Evolutionary conservation across 2,329 filamentous ascomycete species (phyloP), one percentile per base, ranked within the genome.

Genomic region (Talaromyces funiculosus): DNA sequence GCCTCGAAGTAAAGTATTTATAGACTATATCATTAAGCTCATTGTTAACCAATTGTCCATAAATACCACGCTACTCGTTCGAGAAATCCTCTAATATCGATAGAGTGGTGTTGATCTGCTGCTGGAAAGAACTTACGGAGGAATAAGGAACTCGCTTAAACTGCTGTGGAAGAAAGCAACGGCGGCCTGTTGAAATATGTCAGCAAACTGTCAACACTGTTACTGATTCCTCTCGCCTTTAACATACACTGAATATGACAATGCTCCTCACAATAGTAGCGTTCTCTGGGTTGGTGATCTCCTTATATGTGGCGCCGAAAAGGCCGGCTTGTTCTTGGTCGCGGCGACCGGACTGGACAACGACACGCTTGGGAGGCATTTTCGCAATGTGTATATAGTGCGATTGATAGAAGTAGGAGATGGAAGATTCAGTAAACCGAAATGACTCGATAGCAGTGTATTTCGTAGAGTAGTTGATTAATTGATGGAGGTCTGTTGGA

Each of bases 151-250:
- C 71, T 89, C 87, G 74, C 84, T 83, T 80, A 85, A 86, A 59
- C 84, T 83, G 77, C 86, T 89, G 61, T 85, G 81, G 66, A 90
- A 80, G 73, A 90, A 86, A 38, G 85, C 82, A 58, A 89, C 82
- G 45, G 85, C 86, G 66, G 78, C 83, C 86, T 89, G 61, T 61
- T 33, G 62, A n/a, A 60, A n/a, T 12, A 33, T 40, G 49, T 53
- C 37, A 58, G 22, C 29, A 20, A 14, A 31, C 18, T 1, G 43
- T 18, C 38, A 26, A n/a, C 29, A 22, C 18, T 5, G 20, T 24
- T n/a, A 10, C 20, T 4, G 3, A 29, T 14, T 1, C 2, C 26
- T 42, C 26, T 47, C 47, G 14, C 3, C 0, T 26, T 40, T 5
- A 18, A 79, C 86, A 72, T 81, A 90, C 86, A 60, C 86, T 86